Conservation (phyloP, 73 alveolate species). For the Tetrahymena elliotti region DNA sequence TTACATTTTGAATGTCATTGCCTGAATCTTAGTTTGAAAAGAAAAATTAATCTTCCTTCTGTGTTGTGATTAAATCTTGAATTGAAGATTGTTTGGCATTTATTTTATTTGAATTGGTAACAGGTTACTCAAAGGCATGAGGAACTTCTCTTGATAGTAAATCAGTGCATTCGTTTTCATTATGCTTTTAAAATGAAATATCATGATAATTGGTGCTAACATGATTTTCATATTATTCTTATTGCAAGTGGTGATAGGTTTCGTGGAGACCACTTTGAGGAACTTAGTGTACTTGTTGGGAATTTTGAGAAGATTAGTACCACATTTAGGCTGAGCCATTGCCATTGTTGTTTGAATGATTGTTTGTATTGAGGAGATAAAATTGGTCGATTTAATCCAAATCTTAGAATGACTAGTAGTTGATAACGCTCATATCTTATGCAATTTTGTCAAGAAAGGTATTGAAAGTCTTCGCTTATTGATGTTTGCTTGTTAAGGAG, state of each 20-base stretch:
- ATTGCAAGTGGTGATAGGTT: neutral
- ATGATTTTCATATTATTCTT: neutral
- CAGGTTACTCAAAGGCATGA: neutral
- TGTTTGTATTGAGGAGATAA: neutral
- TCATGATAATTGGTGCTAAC: neutral
- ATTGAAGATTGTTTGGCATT: neutral
- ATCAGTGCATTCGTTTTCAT: neutral
- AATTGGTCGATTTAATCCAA: neutral
- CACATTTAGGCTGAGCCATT: neutral
- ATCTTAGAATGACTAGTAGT: neutral
- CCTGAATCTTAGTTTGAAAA: neutral
- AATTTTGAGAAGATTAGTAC: neutral
- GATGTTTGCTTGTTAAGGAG: neutral
- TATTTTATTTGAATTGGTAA: neutral
- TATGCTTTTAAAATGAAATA: neutral
- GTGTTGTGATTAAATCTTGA: neutral
- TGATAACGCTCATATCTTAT: neutral
- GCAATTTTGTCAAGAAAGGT: neutral
- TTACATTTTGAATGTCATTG: neutral
- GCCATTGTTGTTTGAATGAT: neutral
- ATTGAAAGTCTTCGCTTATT: neutral
- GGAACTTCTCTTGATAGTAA: neutral
- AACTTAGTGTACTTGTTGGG: neutral
- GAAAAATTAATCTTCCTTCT: neutral
- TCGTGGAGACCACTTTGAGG: neutral